phyloP scores from a whole-genome alignment of 805 yeast species.

The Metschnikowia cubensis region DNA sequence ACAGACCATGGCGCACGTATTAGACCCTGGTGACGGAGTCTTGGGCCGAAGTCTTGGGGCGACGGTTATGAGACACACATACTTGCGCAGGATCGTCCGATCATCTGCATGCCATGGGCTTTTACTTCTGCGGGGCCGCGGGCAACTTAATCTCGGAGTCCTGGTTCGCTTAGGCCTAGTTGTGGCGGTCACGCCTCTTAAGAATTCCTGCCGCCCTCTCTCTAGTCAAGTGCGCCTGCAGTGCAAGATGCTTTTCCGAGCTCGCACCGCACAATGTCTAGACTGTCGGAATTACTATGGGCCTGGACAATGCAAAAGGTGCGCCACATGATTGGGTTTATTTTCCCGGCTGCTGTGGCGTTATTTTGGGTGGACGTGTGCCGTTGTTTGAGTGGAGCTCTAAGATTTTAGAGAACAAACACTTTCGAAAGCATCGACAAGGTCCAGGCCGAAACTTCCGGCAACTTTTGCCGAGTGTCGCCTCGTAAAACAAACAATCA shows the following conservation, averaged over 20 bases:
- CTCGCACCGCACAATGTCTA: not conserved
- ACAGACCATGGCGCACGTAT: not conserved
- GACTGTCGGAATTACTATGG: not conserved
- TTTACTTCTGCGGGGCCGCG: not conserved
- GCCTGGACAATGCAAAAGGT: not conserved
- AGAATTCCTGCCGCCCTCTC: not conserved
- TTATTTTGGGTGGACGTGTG: not conserved
- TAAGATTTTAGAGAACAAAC: not conserved
- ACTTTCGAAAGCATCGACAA: too few species aligned
- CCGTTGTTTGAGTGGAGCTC: not conserved
- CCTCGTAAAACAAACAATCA: too few species aligned
- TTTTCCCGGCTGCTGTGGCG: not conserved
- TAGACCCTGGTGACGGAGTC: not conserved
- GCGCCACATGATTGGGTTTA: not conserved
- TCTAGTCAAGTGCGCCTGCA: not conserved
- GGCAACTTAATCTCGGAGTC: not conserved
- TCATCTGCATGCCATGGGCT: not conserved
- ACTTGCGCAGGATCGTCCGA: not conserved
- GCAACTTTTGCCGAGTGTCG: too few species aligned
- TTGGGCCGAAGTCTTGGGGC: not conserved
- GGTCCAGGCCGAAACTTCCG: too few species aligned
- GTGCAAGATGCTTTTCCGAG: not conserved
- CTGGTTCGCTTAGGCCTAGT: not conserved
- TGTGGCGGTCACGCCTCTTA: not conserved
- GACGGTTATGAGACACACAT: not conserved